Base-by-base conservation (phyloP, 345 rosid genomes). In the Dipteronia dyeriana region DNA sequence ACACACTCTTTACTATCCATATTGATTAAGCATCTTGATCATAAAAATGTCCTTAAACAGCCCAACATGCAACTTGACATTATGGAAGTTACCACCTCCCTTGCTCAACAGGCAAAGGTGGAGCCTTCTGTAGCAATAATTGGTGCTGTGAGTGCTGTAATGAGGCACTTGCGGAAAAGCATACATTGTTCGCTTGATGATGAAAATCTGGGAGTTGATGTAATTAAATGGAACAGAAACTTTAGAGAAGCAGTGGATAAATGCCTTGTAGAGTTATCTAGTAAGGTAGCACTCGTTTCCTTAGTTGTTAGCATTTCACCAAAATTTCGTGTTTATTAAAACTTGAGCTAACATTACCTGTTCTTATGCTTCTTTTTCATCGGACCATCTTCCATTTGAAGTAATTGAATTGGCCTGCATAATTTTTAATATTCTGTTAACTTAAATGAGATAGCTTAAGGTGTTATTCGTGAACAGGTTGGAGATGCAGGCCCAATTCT, bases 401-500 rank as follows among this genome's bases (percentile, higher is more conserved):
- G 22, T 47, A 9, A 63, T 9, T 38, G 0, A 39, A 34, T 34
- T 25, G 23, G 9, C 26, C 23, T 19, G 38, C 60, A 26, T 71
- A 75, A 31, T 3, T 77, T 78, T 66, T 66, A 43, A 11, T 77
- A 11, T 47, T 47, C 65, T 72, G 63, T 45, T 60, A 9, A 6
- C 19, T 59, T 61, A 77, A 66, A 73, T 68, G 7, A 17, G 23
- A 70, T 74, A 29, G 68, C 56, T 77, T 80, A 57, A 80, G 84
- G 60, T 80, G 62, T 53, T 73, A 57, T 26, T 73, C 34, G 38
- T 79, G 70, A 19, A 56, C 83, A 94, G 99, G 93, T 97, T 76
- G 99, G 99, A 83, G 97, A 97, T 81, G 97, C 97, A 73, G 93
- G 97, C 67, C 95, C 97, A 53, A 88, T 92, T 80, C 92, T 97